Evolutionary conservation across 2,329 filamentous ascomycete species (phyloP), one percentile per base, ranked within the genome.

Genomic region (Ascochyta fabae): DNA sequence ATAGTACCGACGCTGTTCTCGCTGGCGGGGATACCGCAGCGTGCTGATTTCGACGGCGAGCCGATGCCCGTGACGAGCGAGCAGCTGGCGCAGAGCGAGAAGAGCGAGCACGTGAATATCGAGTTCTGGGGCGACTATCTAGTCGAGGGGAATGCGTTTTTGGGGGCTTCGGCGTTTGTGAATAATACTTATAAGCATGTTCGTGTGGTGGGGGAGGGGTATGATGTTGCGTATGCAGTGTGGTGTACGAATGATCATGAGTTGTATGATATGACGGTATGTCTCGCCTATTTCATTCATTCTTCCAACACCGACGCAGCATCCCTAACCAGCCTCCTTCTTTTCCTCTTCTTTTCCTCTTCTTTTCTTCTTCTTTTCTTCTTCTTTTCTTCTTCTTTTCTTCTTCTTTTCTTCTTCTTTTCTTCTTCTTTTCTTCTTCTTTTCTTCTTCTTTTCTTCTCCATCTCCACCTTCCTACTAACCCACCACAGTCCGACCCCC

Each of bases 191-290:
- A 88, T 75, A 88, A 88, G 71, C 81, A 79, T 0, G 65, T 87
- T 19, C 78, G 85, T 13, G 73, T 88, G 2, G 75, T 86, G 4
- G 76, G 81, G 0, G 70, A 80, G 2, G 74, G 76, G 6, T 89
- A 89, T 62, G 84, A 83, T 62, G 68, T 90, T 3, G 84, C 86
- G 57, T 90, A 90, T 62, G 82, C 85, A 0, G 85, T 89, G 0
- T 91, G 87, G 87, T 91, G 88, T 64, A 88, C 77, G 6, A 86
- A 86, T 48, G 86, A 89, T 62, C 83, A 84, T 50, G 87, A 90
- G 69, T 79, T 89, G 4, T 91, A 89, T 66, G 81, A 90, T 58
- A 69, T 88, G 41, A 81, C 78, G 64, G 84, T 83, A 69, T 57
- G 75, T 26, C 5, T 26, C 8, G 1, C 24, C 3, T 2, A 1